Evolutionary conservation across 2,329 filamentous ascomycete genomes (phyloP).

Genomic region (Pseudogymnoascus sp.): DNA sequence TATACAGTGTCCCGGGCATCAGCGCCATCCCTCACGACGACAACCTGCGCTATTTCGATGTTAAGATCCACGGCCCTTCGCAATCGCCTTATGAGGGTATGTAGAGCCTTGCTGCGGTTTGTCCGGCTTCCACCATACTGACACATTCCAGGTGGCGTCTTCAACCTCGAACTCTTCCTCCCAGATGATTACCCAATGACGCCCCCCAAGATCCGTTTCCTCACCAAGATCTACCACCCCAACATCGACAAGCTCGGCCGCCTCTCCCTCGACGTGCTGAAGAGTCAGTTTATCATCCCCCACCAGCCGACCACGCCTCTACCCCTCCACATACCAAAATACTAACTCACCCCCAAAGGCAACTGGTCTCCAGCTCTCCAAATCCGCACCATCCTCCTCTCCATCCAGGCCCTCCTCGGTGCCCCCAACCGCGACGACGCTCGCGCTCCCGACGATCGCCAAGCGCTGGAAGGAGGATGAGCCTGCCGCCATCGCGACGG

Average conservation of each 20-base stretch:
- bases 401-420: constrained; percentile 91
- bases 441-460: constrained; percentile 93
- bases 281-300: constrained; percentile 57
- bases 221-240: constrained; percentile 98
- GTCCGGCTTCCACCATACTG: constrained; percentile 12
- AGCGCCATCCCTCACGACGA: constrained; percentile 94
- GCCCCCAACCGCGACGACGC: constrained; percentile 97
- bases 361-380: constrained; percentile 99
- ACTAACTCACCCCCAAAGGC: constrained; percentile 46
- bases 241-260: constrained; percentile 97
- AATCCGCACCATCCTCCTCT: constrained; percentile 96
- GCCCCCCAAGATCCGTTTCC: constrained; percentile 93
- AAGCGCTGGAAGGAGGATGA: constrained; percentile 98
- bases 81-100: constrained; percentile 92
- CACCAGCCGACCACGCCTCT: neutral
- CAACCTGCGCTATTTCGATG: constrained; percentile 96
- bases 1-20: constrained; percentile 80
- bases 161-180: constrained; percentile 94
- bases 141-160: constrained; percentile 54
- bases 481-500: constrained; percentile 83
- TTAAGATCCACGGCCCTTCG: constrained; percentile 86
- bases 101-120: constrained; percentile 19
- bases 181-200: constrained; percentile 99
- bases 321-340: neutral
- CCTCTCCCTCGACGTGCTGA: constrained; percentile 94